Conservation (phyloP, 2,329 filamentous ascomycete species). For the Zymoseptoria tritici region DNA sequence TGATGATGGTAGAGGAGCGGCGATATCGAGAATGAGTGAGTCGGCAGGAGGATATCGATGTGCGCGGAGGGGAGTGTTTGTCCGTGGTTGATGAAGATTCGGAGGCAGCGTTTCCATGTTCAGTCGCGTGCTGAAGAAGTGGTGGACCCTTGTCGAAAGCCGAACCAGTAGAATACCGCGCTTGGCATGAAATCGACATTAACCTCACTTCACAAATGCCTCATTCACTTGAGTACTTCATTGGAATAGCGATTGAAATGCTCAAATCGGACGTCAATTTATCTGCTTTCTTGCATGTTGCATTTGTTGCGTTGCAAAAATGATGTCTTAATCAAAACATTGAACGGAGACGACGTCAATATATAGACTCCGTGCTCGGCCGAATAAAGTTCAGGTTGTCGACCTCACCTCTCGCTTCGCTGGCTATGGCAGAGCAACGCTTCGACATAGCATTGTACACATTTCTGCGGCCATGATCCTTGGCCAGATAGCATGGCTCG, state of each 20-base stretch:
- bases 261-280: too few species aligned
- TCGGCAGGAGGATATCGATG: neutral
- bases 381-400: neutral
- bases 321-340: neutral
- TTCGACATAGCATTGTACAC: neutral
- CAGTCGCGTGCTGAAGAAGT: neutral
- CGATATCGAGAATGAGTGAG: neutral
- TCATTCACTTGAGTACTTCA: neutral
- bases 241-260: too few species aligned
- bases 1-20: neutral
- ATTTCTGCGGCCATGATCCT: constrained; percentile 54
- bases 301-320: too few species aligned
- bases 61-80: neutral
- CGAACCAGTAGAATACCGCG: neutral
- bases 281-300: too few species aligned
- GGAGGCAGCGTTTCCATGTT: neutral
- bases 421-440: neutral
- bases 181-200: neutral
- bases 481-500: constrained; percentile 64
- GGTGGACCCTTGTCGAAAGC: neutral
- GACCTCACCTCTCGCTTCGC: neutral
- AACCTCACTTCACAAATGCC: neutral
- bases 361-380: neutral
- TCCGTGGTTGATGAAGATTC: neutral
- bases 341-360: neutral